These are phyloP conservation scores for Purpureocillium takamizusanense DNA, from an alignment of 2,329 filamentous ascomycete genomes.

Conservation along the genomic window DNA sequence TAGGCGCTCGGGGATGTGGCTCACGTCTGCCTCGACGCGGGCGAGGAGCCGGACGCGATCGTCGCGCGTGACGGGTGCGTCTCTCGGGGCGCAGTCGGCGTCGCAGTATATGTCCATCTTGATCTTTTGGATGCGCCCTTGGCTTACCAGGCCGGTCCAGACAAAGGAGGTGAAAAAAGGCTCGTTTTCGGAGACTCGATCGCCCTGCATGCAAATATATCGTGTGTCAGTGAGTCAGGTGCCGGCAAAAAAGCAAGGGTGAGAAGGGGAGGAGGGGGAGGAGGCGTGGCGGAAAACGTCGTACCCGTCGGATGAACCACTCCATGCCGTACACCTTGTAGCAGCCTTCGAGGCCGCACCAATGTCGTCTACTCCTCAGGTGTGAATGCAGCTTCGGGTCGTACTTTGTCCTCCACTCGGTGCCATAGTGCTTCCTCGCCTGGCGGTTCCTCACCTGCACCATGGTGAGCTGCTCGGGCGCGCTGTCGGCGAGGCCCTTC, in stretches of 20 bases:
- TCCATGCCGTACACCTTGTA: slow-evolving; percentile 30
- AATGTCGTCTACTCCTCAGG: slow-evolving; percentile 22
- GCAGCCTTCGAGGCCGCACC: slow-evolving; percentile 26
- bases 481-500: slow-evolving; percentile 31
- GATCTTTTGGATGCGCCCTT: slow-evolving; percentile 23
- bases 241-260: too few species aligned
- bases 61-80: slow-evolving; percentile 25
- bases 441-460: slow-evolving; percentile 30
- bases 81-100: slow-evolving; percentile 12
- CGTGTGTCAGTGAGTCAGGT: background rate
- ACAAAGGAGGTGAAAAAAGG: slow-evolving; percentile 24
- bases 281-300: too few species aligned
- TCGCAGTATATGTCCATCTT: slow-evolving; percentile 28
- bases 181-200: slow-evolving; percentile 29
- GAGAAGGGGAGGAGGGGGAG: too few species aligned
- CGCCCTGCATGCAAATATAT: slow-evolving; percentile 14
- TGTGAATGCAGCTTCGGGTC: slow-evolving; percentile 19
- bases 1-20: slow-evolving; percentile 27
- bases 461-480: slow-evolving; percentile 22
- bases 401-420: slow-evolving; percentile 21
- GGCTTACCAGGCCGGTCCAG: slow-evolving; percentile 20
- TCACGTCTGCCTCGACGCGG: slow-evolving; percentile 29
- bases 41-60: slow-evolving; percentile 25
- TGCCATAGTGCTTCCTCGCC: slow-evolving; percentile 35
- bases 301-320: slow-evolving; percentile 32